Conservation (phyloP, 345 rosid species). For the Salix purpurea region DNA sequence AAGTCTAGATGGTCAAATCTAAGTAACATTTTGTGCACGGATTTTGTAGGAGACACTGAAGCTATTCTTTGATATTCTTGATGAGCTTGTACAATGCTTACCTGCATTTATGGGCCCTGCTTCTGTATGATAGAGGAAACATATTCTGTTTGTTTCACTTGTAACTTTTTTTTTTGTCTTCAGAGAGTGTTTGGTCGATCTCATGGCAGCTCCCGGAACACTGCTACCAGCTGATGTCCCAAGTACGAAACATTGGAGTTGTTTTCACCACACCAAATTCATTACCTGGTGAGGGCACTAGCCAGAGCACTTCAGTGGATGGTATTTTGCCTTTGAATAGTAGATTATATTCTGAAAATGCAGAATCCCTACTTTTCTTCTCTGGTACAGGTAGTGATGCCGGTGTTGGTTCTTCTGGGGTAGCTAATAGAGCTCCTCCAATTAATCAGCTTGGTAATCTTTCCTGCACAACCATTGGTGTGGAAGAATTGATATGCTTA, state of each 20-base stretch:
- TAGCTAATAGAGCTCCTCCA: slow-evolving; percentile 34
- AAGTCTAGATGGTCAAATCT: too few relatives aligned
- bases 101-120: background rate
- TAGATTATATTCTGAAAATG: slow-evolving; percentile 33
- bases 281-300: slow-evolving; percentile 64
- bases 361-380: slow-evolving; percentile 34
- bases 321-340: slow-evolving; percentile 32
- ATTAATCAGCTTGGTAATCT: slow-evolving; percentile 50
- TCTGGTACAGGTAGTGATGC: slow-evolving; percentile 32
- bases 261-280: slow-evolving; percentile 42
- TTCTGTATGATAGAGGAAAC: slow-evolving; percentile 4
- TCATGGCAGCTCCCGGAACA: slow-evolving; percentile 99
- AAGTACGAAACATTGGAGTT: slow-evolving; percentile 46
- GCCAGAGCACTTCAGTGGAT: slow-evolving; percentile 41
- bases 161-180: slow-evolving; percentile 29
- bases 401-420: slow-evolving; percentile 53
- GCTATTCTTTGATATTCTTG: background rate
- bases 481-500: slow-evolving; percentile 73
- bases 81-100: background rate
- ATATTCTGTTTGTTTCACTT: slow-evolving; percentile 2
- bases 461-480: slow-evolving; percentile 48
- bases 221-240: slow-evolving; percentile 92
- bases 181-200: slow-evolving; percentile 99
- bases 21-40: too few relatives aligned
- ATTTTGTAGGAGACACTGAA: background rate